A percentile compares a stretch with the other conserved stretches of the same genome.
Evolutionary conservation across 2,329 filamentous ascomycete genomes (phyloP).

Genomic region (Hypoxylon sp.): DNA sequence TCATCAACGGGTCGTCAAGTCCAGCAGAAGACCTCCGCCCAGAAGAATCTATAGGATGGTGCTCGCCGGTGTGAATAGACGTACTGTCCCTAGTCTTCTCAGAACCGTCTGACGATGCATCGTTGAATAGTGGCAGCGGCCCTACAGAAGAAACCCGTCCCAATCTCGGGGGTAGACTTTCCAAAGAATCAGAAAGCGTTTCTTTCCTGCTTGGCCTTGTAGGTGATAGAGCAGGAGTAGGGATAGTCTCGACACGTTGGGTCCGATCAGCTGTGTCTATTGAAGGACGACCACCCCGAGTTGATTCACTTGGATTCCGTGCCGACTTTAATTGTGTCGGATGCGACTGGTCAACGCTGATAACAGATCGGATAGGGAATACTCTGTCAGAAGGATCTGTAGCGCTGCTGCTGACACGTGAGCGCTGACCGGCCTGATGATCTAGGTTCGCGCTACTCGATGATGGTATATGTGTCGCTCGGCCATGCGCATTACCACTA

Average conservation of each 20-base stretch:
- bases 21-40: conserved; percentile 34
- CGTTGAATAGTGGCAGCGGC: conserved; percentile 43
- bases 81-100: conserved; percentile 38
- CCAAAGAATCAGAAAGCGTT: conserved; percentile 28
- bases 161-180: conserved; percentile 31
- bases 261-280: conserved; percentile 36
- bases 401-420: conserved; percentile 48
- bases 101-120: conserved; percentile 47
- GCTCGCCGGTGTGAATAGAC: conserved; percentile 19
- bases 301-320: conserved; percentile 55
- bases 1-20: conserved; percentile 65
- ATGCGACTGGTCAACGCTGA: conserved; percentile 72
- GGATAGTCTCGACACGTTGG: conserved; percentile 38
- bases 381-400: conserved; percentile 69
- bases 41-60: conserved; percentile 21
- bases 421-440: conserved; percentile 53
- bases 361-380: conserved; percentile 84
- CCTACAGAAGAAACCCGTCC: conserved; percentile 22
- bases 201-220: conserved; percentile 31
- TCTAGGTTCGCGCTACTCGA: conserved; percentile 60
- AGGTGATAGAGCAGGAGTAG: conserved; percentile 26
- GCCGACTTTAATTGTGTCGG: conserved; percentile 49
- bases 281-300: conserved; percentile 52
- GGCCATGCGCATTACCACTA: conserved; percentile 13
- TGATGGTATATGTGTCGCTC: conserved; percentile 49